Percentiles rank a stretch among this genome's conserved stretches.
Conservation (phyloP, 2,329 filamentous ascomycete species). For the Hypomyces rosellus region DNA sequence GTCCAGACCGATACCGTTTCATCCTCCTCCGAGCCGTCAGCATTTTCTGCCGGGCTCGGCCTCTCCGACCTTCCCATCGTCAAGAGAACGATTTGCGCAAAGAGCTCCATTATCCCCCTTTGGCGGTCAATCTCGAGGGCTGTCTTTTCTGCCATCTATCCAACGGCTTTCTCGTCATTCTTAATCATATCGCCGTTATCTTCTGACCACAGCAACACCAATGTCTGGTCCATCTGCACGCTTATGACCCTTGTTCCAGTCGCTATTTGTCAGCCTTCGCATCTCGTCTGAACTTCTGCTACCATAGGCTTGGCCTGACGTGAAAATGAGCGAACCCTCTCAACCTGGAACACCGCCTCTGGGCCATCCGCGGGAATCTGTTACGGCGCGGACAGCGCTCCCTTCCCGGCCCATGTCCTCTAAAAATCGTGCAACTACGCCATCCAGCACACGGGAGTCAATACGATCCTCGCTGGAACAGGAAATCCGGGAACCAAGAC, state of each 20-base stretch:
- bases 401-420: conserved; percentile 32
- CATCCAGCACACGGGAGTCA: conserved; percentile 14
- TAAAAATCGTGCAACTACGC: conserved; percentile 21
- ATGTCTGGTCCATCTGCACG: neutral
- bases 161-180: neutral
- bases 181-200: neutral
- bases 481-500: conserved; percentile 16
- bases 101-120: neutral
- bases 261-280: neutral
- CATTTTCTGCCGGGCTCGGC: no score
- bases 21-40: no score
- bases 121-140: no score
- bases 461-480: conserved; percentile 18
- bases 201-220: neutral
- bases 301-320: neutral
- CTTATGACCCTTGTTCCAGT: neutral
- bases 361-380: conserved; percentile 25
- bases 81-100: neutral
- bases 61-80: neutral
- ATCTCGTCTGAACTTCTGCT: neutral
- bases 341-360: conserved; percentile 18
- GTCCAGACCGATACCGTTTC: no score
- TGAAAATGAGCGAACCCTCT: conserved; percentile 28
- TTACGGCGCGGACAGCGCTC: conserved; percentile 29
- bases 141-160: no score